Evolutionary conservation across 1,139 yeast genomes (phyloP), one percentile per base, ranked within the genome.

Genomic region (Geotrichum carabidarum): DNA sequence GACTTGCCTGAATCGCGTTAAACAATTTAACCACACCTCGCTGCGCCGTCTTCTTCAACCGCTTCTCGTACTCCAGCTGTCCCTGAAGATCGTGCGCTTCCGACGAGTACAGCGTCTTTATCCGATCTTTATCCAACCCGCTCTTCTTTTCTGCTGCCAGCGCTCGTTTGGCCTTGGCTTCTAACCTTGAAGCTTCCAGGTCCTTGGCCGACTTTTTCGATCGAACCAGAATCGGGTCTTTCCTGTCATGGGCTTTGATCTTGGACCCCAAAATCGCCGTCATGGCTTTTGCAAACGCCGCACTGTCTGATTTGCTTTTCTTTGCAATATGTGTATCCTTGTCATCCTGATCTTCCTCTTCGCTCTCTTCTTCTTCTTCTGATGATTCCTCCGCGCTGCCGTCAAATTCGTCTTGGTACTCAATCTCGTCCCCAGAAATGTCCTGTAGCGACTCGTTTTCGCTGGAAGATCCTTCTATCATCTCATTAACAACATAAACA

Each of bases 1-100:
- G 99, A 0, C 96, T 86, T 43, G 88, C 79, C 65, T 90, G 78
- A 35, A 93, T 85, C 1, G 97, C 98, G 68, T 93, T 93, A 71
- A 93, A 90, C 58, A 93, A 76, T 65, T 86, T 82, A 17, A 93
- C 95, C 15, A 90, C 98, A 74, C 99, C 99, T 64, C 85, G 79
- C 71, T 93, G 97, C 0, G 98, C 98, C 36, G 83, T 78, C 67
- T 90, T 91, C 68, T 86, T 85, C 65, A 89, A 73, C 61, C 74
- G 76, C 60, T 81, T 80, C 67, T 93, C 99, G 53, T 78, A 78
- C 56, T 85, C 93, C 41, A 91, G 68, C 3, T 79, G 70, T 45
- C 75, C 76, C 64, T 90, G 79, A 8, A 79, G 78, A 56, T 74
- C 74, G 37, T 73, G 78, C 4, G 79, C 77, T 34, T 60, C 65